Conservation (phyloP, 352 stramenopile species). For the Pseudoperonospora humuli region DNA sequence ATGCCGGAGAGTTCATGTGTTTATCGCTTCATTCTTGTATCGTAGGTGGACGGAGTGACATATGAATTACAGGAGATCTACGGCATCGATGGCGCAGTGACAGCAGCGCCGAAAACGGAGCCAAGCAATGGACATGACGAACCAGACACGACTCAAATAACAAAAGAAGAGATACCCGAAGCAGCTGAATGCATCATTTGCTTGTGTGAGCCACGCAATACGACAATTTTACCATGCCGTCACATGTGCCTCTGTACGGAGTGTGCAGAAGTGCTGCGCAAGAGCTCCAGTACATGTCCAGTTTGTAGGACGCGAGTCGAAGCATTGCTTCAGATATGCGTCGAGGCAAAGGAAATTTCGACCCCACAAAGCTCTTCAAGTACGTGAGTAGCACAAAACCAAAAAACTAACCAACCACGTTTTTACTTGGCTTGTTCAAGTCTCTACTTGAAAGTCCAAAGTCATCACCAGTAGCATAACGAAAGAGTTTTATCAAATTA, state of each 20-base stretch:
- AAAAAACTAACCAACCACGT: neutral
- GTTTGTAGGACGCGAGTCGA: slow-evolving; percentile 76
- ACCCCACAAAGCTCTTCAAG: slow-evolving; percentile 7
- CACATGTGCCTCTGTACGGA: slow-evolving; percentile 84
- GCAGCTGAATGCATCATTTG: slow-evolving; percentile 85
- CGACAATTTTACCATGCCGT: slow-evolving; percentile 74
- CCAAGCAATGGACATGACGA: slow-evolving; percentile 21
- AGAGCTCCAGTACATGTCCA: slow-evolving; percentile 65
- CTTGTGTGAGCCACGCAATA: slow-evolving; percentile 72
- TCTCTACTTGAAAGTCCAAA: slow-evolving; percentile 8
- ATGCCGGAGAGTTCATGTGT: neutral
- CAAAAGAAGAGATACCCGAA: slow-evolving; percentile 56
- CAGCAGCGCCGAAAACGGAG: slow-evolving; percentile 36
- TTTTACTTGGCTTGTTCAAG: too few relatives aligned
- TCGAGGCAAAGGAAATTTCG: slow-evolving; percentile 37
- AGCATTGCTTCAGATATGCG: slow-evolving; percentile 69
- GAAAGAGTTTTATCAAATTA: slow-evolving; percentile 35
- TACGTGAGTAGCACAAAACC: neutral
- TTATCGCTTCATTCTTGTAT: slow-evolving; percentile 1
- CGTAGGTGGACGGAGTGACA: slow-evolving; percentile 54
- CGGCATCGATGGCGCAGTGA: slow-evolving; percentile 66
- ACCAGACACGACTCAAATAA: slow-evolving; percentile 14
- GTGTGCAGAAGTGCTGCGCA: slow-evolving; percentile 67
- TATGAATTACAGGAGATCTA: slow-evolving; percentile 88
- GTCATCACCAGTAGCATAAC: slow-evolving; percentile 8